Percentiles rank a stretch among this genome's conserved stretches.
These are phyloP conservation scores for Chrysosporium keratinophilum DNA, from an alignment of 2,329 filamentous ascomycete genomes.

Conservation along the genomic window DNA sequence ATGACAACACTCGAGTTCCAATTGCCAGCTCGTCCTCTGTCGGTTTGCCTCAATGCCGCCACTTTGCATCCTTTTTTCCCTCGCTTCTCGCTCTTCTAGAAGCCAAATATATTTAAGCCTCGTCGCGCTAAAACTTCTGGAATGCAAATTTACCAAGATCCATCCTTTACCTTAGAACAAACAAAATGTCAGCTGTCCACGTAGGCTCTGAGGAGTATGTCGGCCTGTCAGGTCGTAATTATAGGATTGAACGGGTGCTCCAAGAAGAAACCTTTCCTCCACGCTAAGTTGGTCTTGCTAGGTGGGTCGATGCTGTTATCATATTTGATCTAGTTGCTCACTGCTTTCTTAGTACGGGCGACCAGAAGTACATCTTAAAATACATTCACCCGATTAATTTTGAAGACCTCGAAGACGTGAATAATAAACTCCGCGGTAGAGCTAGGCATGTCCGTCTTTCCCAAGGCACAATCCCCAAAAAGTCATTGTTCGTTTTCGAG, in stretches of 20 bases:
- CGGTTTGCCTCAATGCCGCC: slow-evolving; percentile 9
- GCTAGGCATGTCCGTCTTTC: slow-evolving; percentile 20
- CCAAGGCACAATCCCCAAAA: slow-evolving; percentile 28
- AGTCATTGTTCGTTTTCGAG: slow-evolving; percentile 39
- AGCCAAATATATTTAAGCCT: slow-evolving; percentile 12
- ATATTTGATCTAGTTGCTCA: slow-evolving; percentile 8
- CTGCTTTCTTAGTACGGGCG: slow-evolving; percentile 1
- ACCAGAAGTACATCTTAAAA: slow-evolving; percentile 11
- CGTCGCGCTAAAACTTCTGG: background rate
- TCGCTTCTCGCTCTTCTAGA: slow-evolving; percentile 11
- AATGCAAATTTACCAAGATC: slow-evolving; percentile 10
- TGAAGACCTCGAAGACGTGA: slow-evolving; percentile 11
- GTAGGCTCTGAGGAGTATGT: slow-evolving; percentile 13
- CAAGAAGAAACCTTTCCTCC: slow-evolving; percentile 14
- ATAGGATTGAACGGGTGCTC: slow-evolving; percentile 14
- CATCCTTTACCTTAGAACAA: slow-evolving; percentile 15
- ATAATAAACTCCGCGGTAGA: slow-evolving; percentile 14
- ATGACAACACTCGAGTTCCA: too few species aligned
- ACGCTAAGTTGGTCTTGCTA: slow-evolving; percentile 7
- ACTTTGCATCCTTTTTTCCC: slow-evolving; percentile 7
- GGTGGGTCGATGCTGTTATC: slow-evolving; percentile 7
- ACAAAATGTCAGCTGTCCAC: slow-evolving; percentile 14
- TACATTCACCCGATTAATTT: slow-evolving; percentile 11
- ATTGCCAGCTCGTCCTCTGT: too few species aligned
- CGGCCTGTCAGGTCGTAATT: slow-evolving; percentile 14